Base-by-base conservation (phyloP, 495 filamentous ascomycete species). In the Parathielavia hyrcaniae region DNA sequence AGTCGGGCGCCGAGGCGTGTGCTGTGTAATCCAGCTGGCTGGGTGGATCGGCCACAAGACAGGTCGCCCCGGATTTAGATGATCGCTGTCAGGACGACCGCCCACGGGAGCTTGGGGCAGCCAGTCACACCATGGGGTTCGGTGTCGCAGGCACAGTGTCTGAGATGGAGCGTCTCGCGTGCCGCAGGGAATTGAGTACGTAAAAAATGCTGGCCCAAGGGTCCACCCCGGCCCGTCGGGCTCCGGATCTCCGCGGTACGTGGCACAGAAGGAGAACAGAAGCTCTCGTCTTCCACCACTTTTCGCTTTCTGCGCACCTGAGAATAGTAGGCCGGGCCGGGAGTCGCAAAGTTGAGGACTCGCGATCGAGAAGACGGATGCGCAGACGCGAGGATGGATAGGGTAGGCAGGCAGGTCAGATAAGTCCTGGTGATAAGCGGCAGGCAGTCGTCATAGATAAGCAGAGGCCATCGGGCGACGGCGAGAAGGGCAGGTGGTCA, bases 181-280 rank as follows among this genome's bases (percentile, higher is more conserved):
- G 64, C 58, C 20, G 55, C 57, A 53, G 53, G 41, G 35, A 50
- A 61, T 58, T 62, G 41, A 54, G 67, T 69, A 69, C 64, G 67
- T 69, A 69, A 67, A 69, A 67, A 54, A 67, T 30, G 61, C 62
- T 58, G 64, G 61, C 67, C 65, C 61, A 58, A 39, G 47, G 53
- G 43, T 38, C 48, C 58, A 46, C 50, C 41, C 39, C 47, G 53
- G 38, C 39, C 60, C 64, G 48, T 49, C 36, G 23, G 53, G 43
- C 47, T 38, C 41, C 51, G 50, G 26, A 13, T 14, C 17, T 41
- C 39, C 13, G 41, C 52, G 23, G 0, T 38, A 14, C 35, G 11
- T 14, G 38, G 20, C 32, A 30, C n/a, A 13, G 14, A 6, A 20
- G 39, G 41, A 40, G 59, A 61, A 48, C 48, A 40, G 59, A 61